These are phyloP conservation scores for Angomonas ambiguus DNA, from an alignment of 208 protist species.

Conservation along the genomic window DNA sequence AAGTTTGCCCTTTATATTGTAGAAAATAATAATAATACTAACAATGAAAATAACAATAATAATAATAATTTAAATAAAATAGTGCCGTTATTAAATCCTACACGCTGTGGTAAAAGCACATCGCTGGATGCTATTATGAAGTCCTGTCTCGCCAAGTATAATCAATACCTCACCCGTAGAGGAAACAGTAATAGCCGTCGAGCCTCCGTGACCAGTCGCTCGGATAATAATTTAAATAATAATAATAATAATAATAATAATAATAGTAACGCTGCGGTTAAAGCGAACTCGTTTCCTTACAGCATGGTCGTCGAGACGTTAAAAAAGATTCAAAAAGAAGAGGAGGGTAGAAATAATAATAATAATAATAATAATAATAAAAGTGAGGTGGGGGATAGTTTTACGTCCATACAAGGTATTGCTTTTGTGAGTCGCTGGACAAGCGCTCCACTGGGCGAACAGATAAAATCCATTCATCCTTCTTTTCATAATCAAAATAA, in stretches of 20 bases:
- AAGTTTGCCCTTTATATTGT: background rate
- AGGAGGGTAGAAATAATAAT: background rate
- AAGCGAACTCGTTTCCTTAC: no score
- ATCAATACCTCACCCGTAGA: no score
- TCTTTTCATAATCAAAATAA: no score
- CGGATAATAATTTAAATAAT: no score
- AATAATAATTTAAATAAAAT: background rate
- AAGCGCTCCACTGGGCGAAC: slow-evolving; percentile 7
- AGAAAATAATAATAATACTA: background rate
- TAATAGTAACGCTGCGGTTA: background rate
- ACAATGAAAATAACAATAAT: background rate
- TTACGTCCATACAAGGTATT: slow-evolving; percentile 40
- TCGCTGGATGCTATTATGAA: no score
- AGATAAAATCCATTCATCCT: background rate
- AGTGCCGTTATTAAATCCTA: no score
- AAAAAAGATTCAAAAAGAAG: background rate
- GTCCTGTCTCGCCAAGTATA: no score
- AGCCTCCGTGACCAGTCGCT: no score
- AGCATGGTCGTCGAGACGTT: background rate
- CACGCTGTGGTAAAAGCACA: no score
- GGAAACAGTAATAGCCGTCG: no score
- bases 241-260: background rate
- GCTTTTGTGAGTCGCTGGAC: slow-evolving; percentile 38
- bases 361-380: background rate
- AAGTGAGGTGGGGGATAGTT: background rate